Evolutionary conservation across 1,139 yeast genomes (phyloP), one percentile per base, ranked within the genome.

Genomic region (Kodamaea sp.): DNA sequence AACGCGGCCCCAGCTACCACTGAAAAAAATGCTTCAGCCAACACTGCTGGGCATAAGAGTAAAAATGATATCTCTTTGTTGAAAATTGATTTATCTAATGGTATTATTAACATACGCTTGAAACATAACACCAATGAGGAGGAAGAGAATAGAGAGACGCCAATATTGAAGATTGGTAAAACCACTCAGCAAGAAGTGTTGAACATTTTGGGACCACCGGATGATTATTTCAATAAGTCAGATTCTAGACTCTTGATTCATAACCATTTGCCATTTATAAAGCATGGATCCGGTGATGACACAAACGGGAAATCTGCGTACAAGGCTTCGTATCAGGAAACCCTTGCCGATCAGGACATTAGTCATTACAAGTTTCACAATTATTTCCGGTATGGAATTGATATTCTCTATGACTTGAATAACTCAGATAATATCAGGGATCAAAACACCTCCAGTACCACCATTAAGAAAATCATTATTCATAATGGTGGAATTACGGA

Each of bases 191-290:
- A 75, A 42, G 73, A 73, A 25, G 58, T 77, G 1, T 44, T 77
- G 5, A 56, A 61, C 22, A 47, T 61, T 1, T 53, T 78, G 18
- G 84, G 84, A 0, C 78, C 81, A 1, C 84, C 85, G 0, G 77
- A 76, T 34, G 81, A 73, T 35, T 65, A 61, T 7, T 68, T 76
- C 42, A 59, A 66, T 39, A 76, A 76, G 44, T 67, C 68, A 33
- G 79, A 73, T 40, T 66, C 72, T 1, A 57, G 73, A 29, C 53
- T 66, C 6, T 51, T 57, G 29, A 73, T 71, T 22, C 80, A 73
- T 50, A 63, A 32, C 4, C 44, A 35, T 26, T 38, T 20, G 24
- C 39, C 24, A 26, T 25, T 28, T 19, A 24, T 35, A 27, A 32
- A 20, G 4, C 26, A 29, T 9, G 28, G 32, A 20, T 22, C 37